phyloP scores from a whole-genome alignment of 2,329 filamentous ascomycete species.

The Nothophaeocryptopus gaeumannii region DNA sequence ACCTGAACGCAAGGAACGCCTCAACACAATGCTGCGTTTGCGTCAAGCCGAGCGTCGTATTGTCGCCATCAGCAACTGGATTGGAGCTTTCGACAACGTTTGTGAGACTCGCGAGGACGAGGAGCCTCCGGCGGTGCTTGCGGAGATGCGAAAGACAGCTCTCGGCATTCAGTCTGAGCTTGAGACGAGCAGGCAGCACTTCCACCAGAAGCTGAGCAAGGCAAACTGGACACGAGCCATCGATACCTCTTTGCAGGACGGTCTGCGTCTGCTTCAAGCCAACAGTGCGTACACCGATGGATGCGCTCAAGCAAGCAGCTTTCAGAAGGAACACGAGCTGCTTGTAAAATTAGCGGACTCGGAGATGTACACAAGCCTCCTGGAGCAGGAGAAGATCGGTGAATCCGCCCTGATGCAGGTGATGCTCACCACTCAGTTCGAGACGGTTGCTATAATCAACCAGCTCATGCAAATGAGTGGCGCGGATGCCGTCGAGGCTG shows the following conservation, averaged over 20 bases:
- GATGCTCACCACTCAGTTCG: constrained; percentile 85
- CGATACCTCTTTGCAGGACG: constrained; percentile 83
- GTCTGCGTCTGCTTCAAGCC: constrained; percentile 73
- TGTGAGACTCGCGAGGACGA: constrained; percentile 70
- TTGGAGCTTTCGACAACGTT: constrained; percentile 82
- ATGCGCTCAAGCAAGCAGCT: constrained; percentile 60
- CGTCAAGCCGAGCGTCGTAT: constrained; percentile 82
- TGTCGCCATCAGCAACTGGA: constrained; percentile 82
- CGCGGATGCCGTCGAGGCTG: constrained; percentile 75
- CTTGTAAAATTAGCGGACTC: constrained; percentile 79
- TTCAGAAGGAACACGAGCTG: constrained; percentile 80
- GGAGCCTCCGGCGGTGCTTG: constrained; percentile 63
- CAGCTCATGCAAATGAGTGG: constrained; percentile 81
- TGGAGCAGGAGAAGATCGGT: constrained; percentile 79
- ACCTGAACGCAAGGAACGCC: constrained; percentile 73
- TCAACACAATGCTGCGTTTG: constrained; percentile 75
- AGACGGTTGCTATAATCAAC: constrained; percentile 78
- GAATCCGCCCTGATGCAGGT: constrained; percentile 78
- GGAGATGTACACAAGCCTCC: constrained; percentile 71
- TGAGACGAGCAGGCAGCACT: constrained; percentile 84
- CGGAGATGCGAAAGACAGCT: constrained; percentile 79
- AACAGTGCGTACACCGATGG: constrained; percentile 62
- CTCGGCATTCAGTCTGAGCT: constrained; percentile 85
- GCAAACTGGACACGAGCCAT: constrained; percentile 83
- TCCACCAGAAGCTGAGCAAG: constrained; percentile 77